phyloP scores from a whole-genome alignment of 164 flowering plant genomes.

The Protea cynaroides region DNA sequence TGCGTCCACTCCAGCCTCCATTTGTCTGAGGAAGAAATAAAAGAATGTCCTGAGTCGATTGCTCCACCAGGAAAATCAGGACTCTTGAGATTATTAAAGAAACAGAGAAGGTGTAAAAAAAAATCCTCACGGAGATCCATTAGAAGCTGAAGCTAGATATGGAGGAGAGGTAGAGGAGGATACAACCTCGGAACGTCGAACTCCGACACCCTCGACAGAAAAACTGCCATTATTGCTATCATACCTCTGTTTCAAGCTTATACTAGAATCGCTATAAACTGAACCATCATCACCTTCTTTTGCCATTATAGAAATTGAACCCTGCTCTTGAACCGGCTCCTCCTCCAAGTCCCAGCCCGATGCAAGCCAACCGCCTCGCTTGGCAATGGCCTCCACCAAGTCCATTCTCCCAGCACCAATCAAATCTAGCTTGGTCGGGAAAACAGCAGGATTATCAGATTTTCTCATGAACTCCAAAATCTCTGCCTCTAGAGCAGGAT shows the following conservation, averaged over 20 bases:
- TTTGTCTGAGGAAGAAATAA: constrained; percentile 31
- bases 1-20: constrained; percentile 27
- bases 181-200: constrained; percentile 12
- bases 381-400: constrained; percentile 57
- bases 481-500: constrained; percentile 55
- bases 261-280: constrained; percentile 11
- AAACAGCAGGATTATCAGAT: constrained; percentile 50
- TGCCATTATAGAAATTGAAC: constrained; percentile 1
- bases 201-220: constrained; percentile 12
- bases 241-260: constrained; percentile 11
- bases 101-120: constrained; percentile 1
- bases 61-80: background rate
- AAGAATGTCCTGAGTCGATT: background rate
- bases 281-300: constrained; percentile 1
- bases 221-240: constrained; percentile 11
- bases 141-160: constrained; percentile 33
- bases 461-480: constrained; percentile 71
- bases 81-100: background rate
- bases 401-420: constrained; percentile 72
- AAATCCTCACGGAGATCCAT: constrained; percentile 46
- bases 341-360: constrained; percentile 64
- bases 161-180: constrained; percentile 6
- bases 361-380: constrained; percentile 74
- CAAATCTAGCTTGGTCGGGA: constrained; percentile 70
- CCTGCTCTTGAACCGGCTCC: constrained; percentile 10